Evolutionary conservation across 495 filamentous ascomycete species (phyloP).

Genomic region (Parathielavia appendiculata): DNA sequence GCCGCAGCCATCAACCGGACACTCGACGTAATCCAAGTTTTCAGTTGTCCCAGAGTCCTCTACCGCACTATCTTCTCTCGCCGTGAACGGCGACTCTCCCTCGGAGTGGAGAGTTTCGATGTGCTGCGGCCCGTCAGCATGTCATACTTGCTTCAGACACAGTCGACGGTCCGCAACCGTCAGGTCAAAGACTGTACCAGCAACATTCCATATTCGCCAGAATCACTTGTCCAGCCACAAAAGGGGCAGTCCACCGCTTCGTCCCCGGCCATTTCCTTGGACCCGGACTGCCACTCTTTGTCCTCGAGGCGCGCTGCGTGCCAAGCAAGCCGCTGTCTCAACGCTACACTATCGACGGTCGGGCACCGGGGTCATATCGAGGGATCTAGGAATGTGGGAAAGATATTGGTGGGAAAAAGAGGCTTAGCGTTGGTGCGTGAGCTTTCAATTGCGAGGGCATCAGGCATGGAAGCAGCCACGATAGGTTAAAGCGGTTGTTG

Average conservation of each 20-base stretch:
- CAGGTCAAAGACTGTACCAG: slow-evolving; percentile 22
- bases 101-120: slow-evolving; percentile 55
- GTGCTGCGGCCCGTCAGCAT: slow-evolving; percentile 34
- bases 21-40: slow-evolving; percentile 54
- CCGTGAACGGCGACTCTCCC: slow-evolving; percentile 48
- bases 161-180: background rate
- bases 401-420: background rate
- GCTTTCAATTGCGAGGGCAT: background rate
- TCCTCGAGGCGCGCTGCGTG: background rate
- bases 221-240: slow-evolving; percentile 26
- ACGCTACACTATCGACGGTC: background rate
- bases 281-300: slow-evolving; percentile 1
- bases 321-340: background rate
- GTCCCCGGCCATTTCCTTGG: slow-evolving; percentile 15
- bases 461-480: background rate
- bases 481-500: background rate
- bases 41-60: slow-evolving; percentile 56
- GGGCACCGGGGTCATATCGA: background rate
- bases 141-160: too few species aligned
- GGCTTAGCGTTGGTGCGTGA: background rate
- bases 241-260: slow-evolving; percentile 28
- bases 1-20: slow-evolving; percentile 66
- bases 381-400: background rate
- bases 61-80: slow-evolving; percentile 13
- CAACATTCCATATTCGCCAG: slow-evolving; percentile 31